Evolutionary conservation across 768 basidiomycete genomes (phyloP).

Genomic region (Cyclocybe aegerita): DNA sequence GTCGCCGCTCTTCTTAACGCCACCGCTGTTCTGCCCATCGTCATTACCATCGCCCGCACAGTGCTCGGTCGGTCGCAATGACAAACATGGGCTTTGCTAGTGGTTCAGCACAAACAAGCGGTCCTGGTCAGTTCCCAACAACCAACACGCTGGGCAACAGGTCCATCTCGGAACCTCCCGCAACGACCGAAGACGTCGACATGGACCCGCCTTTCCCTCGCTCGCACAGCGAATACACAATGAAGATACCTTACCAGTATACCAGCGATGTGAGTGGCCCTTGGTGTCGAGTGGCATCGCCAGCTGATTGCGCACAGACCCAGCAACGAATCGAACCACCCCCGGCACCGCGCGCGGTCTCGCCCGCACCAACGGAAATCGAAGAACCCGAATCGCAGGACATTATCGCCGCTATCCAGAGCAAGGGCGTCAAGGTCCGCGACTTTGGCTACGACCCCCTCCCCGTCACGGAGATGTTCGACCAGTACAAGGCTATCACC

Average conservation of each 20-base stretch:
- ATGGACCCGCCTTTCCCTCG: background rate
- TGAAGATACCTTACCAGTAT: too few relatives aligned
- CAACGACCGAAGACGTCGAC: background rate
- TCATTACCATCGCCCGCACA: too few relatives aligned
- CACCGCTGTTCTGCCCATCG: too few relatives aligned
- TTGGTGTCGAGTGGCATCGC: background rate
- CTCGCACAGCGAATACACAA: background rate
- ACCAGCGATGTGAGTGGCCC: too few relatives aligned
- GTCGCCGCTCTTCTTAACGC: background rate
- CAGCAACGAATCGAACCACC: background rate
- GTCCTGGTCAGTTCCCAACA: too few relatives aligned
- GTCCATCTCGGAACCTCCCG: background rate
- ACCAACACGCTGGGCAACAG: too few relatives aligned
- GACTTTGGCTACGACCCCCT: slow-evolving; percentile 34
- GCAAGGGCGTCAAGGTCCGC: slow-evolving; percentile 37
- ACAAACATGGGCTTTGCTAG: too few relatives aligned
- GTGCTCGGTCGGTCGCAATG: too few relatives aligned
- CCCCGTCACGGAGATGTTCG: slow-evolving; percentile 34
- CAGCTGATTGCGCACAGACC: background rate
- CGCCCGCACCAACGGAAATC: slow-evolving; percentile 36
- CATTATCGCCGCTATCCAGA: slow-evolving; percentile 23
- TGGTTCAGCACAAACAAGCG: too few relatives aligned
- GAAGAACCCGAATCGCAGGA: slow-evolving; percentile 35
- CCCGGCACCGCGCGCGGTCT: slow-evolving; percentile 14
- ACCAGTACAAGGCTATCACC: slow-evolving; percentile 33